Evolutionary conservation across 495 filamentous ascomycete species (phyloP), one percentile per base, ranked within the genome.

Genomic region (Opeltia flavorubescens): DNA sequence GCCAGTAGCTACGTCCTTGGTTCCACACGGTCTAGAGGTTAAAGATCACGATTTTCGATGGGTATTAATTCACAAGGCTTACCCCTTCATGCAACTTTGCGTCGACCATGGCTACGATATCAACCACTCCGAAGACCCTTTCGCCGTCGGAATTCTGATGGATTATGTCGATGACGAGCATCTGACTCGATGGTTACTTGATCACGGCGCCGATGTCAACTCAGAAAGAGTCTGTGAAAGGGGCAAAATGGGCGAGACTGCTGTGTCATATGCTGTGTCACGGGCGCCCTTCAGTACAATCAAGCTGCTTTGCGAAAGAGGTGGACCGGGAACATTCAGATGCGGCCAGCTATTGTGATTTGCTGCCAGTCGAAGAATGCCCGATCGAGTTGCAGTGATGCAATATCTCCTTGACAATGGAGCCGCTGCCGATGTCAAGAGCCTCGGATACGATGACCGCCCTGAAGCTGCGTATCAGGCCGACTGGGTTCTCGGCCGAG

Each of bases 161-260:
- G 34, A 55, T 34, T 50, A 54, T 8, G 45, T 59, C 4, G 18
- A 28, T 18, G 55, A 57, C 24, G 44, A 27, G 9, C 49, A 58
- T 9, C 54, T 61, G 55, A 61, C 53, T 8, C 41, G 9, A 17
- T 61, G 55, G 58, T 39, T 58, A 43, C 53, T 58, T 12, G 53
- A 56, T 43, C 55, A 56, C 39, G 51, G 51, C 20, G 58, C 58
- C 4, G 36, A 61, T 42, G 55, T 53, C 0, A 58, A 58, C 47
- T 2, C n/a, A 13, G 49, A 20, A 44, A 36, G 13, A 12, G 20
- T 36, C 8, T 36, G 34, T 1, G 6, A n/a, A 18, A 18, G 34
- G 20, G 12, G n/a, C 12, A 36, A 18, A 3, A 36, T 18, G 34
- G 11, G 34, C 34, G 0, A 36, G 11, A 36, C 12, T 17, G 6